Conservation (phyloP, 345 rosid species). For the Populus nigra region DNA sequence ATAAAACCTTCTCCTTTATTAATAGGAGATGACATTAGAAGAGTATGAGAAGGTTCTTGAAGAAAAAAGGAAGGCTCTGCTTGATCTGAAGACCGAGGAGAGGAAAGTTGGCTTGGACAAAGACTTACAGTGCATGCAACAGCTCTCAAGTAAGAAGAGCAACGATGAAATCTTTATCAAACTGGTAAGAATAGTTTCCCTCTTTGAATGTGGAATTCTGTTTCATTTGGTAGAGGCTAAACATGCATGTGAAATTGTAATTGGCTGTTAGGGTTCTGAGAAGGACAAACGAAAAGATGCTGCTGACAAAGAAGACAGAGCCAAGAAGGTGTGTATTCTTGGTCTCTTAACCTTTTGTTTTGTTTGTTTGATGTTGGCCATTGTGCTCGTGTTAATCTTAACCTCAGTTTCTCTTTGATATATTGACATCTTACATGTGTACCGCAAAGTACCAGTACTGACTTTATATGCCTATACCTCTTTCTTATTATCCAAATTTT, state of each 20-base stretch:
- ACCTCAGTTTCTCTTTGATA: not conserved
- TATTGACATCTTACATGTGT: not conserved
- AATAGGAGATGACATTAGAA: constrained; percentile 92
- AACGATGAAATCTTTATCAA: constrained; percentile 83
- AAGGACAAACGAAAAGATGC: constrained; percentile 92
- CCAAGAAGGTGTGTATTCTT: constrained; percentile 60
- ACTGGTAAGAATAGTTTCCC: constrained; percentile 46
- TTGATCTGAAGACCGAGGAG: constrained; percentile 55
- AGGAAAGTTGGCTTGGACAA: constrained; percentile 78
- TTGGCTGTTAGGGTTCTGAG: constrained; percentile 69
- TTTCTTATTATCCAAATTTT: not conserved
- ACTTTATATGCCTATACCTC: not conserved
- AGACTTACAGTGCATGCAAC: constrained; percentile 79
- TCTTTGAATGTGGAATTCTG: not conserved
- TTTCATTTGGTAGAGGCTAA: not conserved
- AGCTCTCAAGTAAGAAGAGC: constrained; percentile 76
- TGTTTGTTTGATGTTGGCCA: not conserved
- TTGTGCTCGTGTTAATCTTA: not conserved
- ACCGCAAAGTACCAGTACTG: not conserved
- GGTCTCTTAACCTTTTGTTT: not conserved
- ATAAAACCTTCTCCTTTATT: not conserved
- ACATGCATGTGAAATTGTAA: not conserved
- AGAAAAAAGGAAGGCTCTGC: constrained; percentile 79
- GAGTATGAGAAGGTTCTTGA: constrained; percentile 88
- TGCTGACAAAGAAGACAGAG: constrained; percentile 83